phyloP scores from a whole-genome alignment of 352 stramenopile species.

The Globisporangium rhizosaccharum region DNA sequence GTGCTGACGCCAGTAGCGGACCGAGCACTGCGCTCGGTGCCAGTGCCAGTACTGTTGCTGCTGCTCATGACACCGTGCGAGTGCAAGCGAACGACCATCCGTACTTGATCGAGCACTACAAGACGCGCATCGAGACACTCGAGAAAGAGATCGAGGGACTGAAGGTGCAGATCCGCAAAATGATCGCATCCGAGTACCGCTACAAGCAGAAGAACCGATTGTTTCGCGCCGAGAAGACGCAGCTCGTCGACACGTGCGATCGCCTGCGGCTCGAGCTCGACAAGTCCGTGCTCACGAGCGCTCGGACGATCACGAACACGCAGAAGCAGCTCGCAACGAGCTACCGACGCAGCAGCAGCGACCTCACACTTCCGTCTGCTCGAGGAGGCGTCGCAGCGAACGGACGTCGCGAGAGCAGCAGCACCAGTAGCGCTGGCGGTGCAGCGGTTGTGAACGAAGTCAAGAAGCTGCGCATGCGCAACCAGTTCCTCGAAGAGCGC shows the following conservation, averaged over 20 bases:
- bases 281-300: slow-evolving; percentile 25
- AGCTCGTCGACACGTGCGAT: slow-evolving; percentile 44
- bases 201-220: slow-evolving; percentile 68
- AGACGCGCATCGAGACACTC: slow-evolving; percentile 39
- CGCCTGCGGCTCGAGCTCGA: slow-evolving; percentile 44
- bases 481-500: slow-evolving; percentile 55
- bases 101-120: slow-evolving; percentile 64
- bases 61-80: background rate
- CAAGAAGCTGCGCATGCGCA: slow-evolving; percentile 48
- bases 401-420: background rate
- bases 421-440: background rate
- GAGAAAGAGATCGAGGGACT: slow-evolving; percentile 53
- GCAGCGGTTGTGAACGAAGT: slow-evolving; percentile 28
- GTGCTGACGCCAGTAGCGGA: background rate
- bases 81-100: slow-evolving; percentile 49
- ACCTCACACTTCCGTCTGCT: background rate
- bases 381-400: background rate
- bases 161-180: slow-evolving; percentile 69
- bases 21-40: slow-evolving; percentile 1
- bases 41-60: background rate
- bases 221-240: slow-evolving; percentile 36
- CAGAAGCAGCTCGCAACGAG: slow-evolving; percentile 8
- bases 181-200: slow-evolving; percentile 73
- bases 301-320: slow-evolving; percentile 24
- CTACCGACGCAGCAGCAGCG: slow-evolving; percentile 1